Percentiles rank a stretch among this genome's conserved stretches.
Conservation (phyloP, 2,329 filamentous ascomycete genomes). For the Cladophialophora immunda region DNA sequence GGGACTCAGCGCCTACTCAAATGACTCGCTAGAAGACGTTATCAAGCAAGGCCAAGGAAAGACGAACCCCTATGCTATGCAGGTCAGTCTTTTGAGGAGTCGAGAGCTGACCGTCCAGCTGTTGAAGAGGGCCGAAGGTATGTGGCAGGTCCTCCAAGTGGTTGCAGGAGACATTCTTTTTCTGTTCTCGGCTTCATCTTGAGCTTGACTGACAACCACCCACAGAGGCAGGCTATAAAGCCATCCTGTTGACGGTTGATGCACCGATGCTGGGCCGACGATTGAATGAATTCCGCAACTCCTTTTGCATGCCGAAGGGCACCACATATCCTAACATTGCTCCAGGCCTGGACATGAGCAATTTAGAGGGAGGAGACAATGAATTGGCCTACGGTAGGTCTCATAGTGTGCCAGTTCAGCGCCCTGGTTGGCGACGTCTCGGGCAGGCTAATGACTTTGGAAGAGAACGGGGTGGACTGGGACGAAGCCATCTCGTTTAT, state of each 20-base stretch:
- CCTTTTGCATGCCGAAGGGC: slow-evolving; percentile 49
- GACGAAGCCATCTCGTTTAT: slow-evolving; percentile 60
- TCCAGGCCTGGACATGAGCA: slow-evolving; percentile 22
- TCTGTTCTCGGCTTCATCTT: neutral
- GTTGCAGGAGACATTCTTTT: neutral
- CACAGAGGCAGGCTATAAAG: slow-evolving; percentile 60
- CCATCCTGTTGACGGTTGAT: slow-evolving; percentile 65
- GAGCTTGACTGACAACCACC: neutral
- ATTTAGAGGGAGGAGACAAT: slow-evolving; percentile 25
- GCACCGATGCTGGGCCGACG: slow-evolving; percentile 62
- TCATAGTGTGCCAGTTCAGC: neutral
- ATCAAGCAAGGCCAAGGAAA: slow-evolving; percentile 42
- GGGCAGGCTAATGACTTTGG: neutral
- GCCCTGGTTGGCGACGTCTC: neutral
- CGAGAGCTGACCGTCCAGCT: slow-evolving; percentile 53
- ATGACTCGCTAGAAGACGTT: slow-evolving; percentile 58
- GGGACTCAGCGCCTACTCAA: slow-evolving; percentile 60
- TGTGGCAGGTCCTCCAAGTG: slow-evolving; percentile 22
- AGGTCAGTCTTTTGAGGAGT: slow-evolving; percentile 29
- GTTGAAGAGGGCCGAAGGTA: slow-evolving; percentile 55
- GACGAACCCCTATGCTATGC: slow-evolving; percentile 43
- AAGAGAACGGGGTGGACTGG: slow-evolving; percentile 58
- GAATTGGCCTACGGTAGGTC: slow-evolving; percentile 23
- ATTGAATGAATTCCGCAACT: slow-evolving; percentile 63
- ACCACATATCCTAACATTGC: slow-evolving; percentile 39